phyloP scores from a whole-genome alignment of 2,329 filamentous ascomycete species.

The Apiospora malaysiana region DNA sequence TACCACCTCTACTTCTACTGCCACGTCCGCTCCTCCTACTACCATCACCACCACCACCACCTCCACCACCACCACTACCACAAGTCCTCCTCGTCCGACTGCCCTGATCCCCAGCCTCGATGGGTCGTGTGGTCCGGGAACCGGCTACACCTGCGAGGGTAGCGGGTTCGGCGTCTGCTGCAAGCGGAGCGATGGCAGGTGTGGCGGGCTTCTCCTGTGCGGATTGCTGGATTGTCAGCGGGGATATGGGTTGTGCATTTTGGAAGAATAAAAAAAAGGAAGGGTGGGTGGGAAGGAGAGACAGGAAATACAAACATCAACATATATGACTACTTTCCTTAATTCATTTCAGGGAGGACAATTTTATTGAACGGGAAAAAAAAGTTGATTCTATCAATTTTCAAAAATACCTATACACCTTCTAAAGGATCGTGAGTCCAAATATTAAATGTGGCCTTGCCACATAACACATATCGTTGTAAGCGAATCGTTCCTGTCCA shows the following conservation, averaged over 20 bases:
- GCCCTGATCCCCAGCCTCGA: conserved; percentile 27
- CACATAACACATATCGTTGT: not conserved
- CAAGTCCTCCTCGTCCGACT: not conserved
- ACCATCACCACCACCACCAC: conserved; percentile 22
- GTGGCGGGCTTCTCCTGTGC: conserved; percentile 29
- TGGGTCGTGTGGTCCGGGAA: conserved; percentile 31
- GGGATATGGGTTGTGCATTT: conserved; percentile 29
- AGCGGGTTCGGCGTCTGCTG: conserved; percentile 31
- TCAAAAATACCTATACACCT: too few species aligned
- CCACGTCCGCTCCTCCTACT: conserved; percentile 25
- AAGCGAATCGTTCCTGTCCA: not conserved
- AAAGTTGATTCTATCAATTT: not conserved
- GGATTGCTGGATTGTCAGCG: conserved; percentile 27
- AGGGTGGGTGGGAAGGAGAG: too few species aligned
- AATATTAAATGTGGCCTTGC: not conserved
- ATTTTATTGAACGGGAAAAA: not conserved
- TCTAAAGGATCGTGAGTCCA: not conserved
- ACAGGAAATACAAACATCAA: too few species aligned
- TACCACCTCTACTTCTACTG: conserved; percentile 23
- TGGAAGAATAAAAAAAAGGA: not conserved
- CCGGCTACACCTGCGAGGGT: conserved; percentile 30
- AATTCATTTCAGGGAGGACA: not conserved
- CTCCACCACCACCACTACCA: conserved; percentile 21
- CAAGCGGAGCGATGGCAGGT: conserved; percentile 24
- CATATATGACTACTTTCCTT: not conserved